Evolutionary conservation across 495 filamentous ascomycete species (phyloP), one percentile per base, ranked within the genome.

Genomic region (Aspergillus taichungensis): DNA sequence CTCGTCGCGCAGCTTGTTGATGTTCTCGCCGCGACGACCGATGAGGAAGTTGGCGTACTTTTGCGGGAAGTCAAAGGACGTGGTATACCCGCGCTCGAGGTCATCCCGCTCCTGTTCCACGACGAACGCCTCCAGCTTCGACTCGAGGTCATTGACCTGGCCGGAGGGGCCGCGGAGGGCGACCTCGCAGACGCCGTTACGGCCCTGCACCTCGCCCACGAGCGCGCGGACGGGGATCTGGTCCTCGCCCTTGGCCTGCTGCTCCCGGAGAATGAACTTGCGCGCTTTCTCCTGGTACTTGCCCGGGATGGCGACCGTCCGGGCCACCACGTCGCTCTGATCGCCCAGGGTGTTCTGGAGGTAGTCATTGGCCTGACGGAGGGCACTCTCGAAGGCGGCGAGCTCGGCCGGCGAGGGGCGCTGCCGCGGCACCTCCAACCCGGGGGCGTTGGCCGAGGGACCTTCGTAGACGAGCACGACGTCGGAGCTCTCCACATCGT

Each of bases 31-130:
- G 33, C 81, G 79, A 61, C 85, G 87, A 46, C 92, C 92, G 52
- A 99, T 96, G 12, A 99, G 74, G 61, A 89, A 82, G 57, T 94
- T 94, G 45, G 89, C 88, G 51, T 80, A 94, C 62, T 95, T 94
- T 54, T 92, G 84, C 5, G 92, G 92, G 69, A 90, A 99, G 43
- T 92, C 87, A 50, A 95, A 97, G 33, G 78, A 79, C 34, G 82
- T 73, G 5, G 79, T 86, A 64, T 89, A 88, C 28, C 85, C 88
- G 38, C 89, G 82, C 64, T 95, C 88, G 48, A 87, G 79, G 55
- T 95, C 87, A 50, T 95, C 87, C 62, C 84, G 75, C 66, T 85
- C 83, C 62, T 92, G 87, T 49, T 88, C 78, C 36, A 82, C 82
- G 31, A 97, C 68, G 56, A 96, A 97, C 9, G 73, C 75, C 27